These are phyloP conservation scores for Grosmannia clavigera DNA, from an alignment of 2,329 filamentous ascomycete species.

Conservation along the genomic window DNA sequence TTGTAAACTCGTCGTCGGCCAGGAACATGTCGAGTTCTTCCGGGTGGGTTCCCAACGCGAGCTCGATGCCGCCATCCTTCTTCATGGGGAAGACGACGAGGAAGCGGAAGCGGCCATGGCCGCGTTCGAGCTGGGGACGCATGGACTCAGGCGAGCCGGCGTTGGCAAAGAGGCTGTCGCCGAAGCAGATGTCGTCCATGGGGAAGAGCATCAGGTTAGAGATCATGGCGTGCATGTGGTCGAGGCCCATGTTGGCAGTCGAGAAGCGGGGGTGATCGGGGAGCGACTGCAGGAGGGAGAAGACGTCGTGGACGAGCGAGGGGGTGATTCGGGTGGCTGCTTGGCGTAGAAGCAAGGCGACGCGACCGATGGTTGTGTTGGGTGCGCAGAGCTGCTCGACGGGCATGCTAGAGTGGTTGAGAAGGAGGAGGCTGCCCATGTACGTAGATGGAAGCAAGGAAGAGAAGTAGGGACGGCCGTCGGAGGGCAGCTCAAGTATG, in stretches of 20 bases:
- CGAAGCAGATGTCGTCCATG: neutral
- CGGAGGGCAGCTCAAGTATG: slow-evolving; percentile 1
- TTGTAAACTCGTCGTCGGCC: neutral
- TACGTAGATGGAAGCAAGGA: neutral
- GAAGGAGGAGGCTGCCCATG: slow-evolving; percentile 1
- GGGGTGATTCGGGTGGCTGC: neutral
- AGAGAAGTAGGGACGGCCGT: neutral
- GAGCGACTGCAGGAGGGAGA: neutral
- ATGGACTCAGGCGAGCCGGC: neutral
- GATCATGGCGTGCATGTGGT: slow-evolving; percentile 4
- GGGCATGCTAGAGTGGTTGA: neutral
- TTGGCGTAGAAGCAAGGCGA: neutral
- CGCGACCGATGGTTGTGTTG: neutral
- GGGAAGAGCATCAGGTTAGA: slow-evolving; percentile 4
- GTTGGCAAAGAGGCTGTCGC: neutral
- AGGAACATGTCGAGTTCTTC: neutral
- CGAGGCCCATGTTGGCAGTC: slow-evolving; percentile 3
- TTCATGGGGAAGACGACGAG: neutral
- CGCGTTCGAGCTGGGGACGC: neutral
- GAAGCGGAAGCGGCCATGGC: slow-evolving; percentile 2
- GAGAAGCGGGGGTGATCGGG: slow-evolving; percentile 1
- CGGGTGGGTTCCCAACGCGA: neutral
- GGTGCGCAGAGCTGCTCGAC: neutral
- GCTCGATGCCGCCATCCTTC: neutral
- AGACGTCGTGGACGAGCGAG: neutral